Evolutionary conservation across 805 yeast species (phyloP).

Genomic region (Saccharomycopsis synnaedendra): DNA sequence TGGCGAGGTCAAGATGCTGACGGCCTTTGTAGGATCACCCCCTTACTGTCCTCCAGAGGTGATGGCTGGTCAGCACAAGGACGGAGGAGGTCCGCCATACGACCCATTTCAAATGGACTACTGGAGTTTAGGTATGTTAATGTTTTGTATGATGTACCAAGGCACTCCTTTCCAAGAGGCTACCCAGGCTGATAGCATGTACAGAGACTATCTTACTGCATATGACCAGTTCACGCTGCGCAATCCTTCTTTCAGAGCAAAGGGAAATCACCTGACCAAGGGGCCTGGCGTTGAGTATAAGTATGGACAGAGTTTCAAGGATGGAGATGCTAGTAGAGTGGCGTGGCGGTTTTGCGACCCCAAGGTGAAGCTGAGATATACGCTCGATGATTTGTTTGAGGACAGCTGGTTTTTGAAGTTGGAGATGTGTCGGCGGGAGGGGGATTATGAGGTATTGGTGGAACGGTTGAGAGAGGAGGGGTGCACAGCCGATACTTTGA

Average conservation of each 20-base stretch:
- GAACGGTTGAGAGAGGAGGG: neutral
- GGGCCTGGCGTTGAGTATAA: constrained; percentile 69
- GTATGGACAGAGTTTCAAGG: constrained; percentile 51
- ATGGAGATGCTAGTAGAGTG: constrained; percentile 51
- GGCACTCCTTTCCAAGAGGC: constrained; percentile 52
- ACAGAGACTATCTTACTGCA: constrained; percentile 41
- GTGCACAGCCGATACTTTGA: neutral
- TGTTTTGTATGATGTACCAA: constrained; percentile 48
- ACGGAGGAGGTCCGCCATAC: constrained; percentile 28
- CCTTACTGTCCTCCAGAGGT: constrained; percentile 79
- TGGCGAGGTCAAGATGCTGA: constrained; percentile 30
- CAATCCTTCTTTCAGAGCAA: constrained; percentile 38
- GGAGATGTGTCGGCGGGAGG: constrained; percentile 50
- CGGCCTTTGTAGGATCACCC: constrained; percentile 62
- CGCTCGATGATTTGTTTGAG: constrained; percentile 38
- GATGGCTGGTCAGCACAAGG: constrained; percentile 32
- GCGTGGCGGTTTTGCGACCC: constrained; percentile 73
- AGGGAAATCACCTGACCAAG: constrained; percentile 27
- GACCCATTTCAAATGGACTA: constrained; percentile 60
- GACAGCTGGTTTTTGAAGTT: constrained; percentile 56
- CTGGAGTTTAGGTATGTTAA: constrained; percentile 63
- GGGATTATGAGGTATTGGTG: constrained; percentile 16
- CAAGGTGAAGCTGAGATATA: constrained; percentile 38
- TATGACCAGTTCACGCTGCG: constrained; percentile 29
- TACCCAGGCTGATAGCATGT: constrained; percentile 32